These are phyloP conservation scores for Leptodontidium sp. DNA, from an alignment of 2,329 filamentous ascomycete genomes.

Conservation along the genomic window DNA sequence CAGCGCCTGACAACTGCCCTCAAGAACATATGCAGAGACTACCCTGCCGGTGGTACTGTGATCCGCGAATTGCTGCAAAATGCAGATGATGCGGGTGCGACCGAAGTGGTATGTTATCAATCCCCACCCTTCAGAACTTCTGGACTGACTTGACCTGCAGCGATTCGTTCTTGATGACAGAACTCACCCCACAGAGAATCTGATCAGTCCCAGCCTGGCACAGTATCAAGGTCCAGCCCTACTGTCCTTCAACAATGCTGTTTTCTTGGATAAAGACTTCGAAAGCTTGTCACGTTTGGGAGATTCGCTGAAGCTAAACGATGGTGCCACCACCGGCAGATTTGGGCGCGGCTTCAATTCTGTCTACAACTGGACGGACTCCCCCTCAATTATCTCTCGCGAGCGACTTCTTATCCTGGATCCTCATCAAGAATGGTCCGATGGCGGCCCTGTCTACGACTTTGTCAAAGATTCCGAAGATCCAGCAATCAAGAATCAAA, in stretches of 20 bases:
- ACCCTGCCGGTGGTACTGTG: conserved; percentile 85
- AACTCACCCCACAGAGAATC: conserved; percentile 36
- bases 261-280: conserved; percentile 46
- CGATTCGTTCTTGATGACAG: conserved; percentile 44
- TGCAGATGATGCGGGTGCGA: conserved; percentile 91
- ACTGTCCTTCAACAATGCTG: conserved; percentile 47
- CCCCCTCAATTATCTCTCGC: conserved; percentile 47
- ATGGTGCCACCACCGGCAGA: conserved; percentile 47
- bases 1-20: conserved; percentile 44
- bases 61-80: conserved; percentile 96
- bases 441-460: conserved; percentile 45
- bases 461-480: conserved; percentile 42
- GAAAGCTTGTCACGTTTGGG: conserved; percentile 45
- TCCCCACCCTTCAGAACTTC: not conserved
- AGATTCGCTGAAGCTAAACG: conserved; percentile 45
- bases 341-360: conserved; percentile 50
- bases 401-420: conserved; percentile 46
- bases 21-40: conserved; percentile 47
- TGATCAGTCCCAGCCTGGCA: conserved; percentile 42
- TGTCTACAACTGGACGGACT: conserved; percentile 51
- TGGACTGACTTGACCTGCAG: conserved; percentile 27
- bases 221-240: conserved; percentile 48
- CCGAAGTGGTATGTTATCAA: conserved; percentile 63
- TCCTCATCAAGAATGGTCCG: conserved; percentile 47
- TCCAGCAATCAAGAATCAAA: conserved; percentile 43